Evolutionary conservation across 2,329 filamentous ascomycete species (phyloP).

Genomic region (Coniochaeta pulveracea): DNA sequence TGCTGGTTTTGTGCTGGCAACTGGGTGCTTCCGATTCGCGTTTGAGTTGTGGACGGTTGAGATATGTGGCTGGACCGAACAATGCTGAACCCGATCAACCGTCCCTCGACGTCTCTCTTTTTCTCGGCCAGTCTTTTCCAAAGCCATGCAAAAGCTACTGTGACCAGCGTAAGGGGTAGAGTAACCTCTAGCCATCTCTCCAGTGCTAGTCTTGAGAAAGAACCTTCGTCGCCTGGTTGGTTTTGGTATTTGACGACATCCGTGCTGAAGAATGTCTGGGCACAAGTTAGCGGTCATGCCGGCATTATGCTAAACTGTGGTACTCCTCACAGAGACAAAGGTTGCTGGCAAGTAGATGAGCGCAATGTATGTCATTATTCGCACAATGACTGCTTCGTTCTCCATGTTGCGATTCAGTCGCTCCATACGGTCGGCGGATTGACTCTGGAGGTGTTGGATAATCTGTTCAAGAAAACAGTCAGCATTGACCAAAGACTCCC

Average conservation of each 20-base stretch:
- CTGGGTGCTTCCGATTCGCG: not conserved
- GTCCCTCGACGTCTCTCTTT: conserved; percentile 2
- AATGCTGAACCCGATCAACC: not conserved
- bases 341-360: conserved; percentile 17
- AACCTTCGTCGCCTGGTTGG: conserved; percentile 4
- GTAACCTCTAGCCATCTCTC: conserved; percentile 9
- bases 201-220: conserved; percentile 8
- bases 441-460: conserved; percentile 20
- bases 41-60: not conserved
- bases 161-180: conserved; percentile 7
- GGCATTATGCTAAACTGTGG: not conserved
- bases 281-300: not conserved
- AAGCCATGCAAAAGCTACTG: conserved; percentile 6
- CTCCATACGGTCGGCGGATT: conserved; percentile 17
- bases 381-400: conserved; percentile 13
- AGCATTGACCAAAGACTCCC: not conserved
- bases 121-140: conserved; percentile 5
- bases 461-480: conserved; percentile 13
- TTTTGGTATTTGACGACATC: conserved; percentile 12
- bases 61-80: not conserved
- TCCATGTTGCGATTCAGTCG: conserved; percentile 16
- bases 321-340: conserved; percentile 12
- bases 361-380: conserved; percentile 17
- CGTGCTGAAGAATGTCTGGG: conserved; percentile 11
- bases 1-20: not conserved